Evolutionary conservation across 2,329 filamentous ascomycete genomes (phyloP).

Genomic region (Lecanicillium sp.): DNA sequence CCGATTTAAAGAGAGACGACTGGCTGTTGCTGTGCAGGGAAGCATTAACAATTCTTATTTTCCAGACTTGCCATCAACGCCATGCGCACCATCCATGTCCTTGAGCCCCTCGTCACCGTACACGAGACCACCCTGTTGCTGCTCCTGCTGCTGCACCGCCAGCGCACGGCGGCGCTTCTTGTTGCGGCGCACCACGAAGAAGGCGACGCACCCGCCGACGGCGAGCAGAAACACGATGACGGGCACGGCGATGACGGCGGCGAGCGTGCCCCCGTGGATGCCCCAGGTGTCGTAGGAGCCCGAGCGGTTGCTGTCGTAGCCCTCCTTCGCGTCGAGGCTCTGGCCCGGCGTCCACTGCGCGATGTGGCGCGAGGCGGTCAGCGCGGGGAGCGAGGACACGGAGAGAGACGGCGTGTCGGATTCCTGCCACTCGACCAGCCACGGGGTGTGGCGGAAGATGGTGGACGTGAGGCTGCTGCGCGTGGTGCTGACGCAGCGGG

Average conservation of each 20-base stretch:
- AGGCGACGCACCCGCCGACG: neutral
- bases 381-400: neutral
- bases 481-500: neutral
- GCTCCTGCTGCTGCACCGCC: too few relatives aligned
- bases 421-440: neutral
- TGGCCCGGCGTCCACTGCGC: neutral
- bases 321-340: neutral
- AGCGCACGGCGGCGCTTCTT: too few relatives aligned
- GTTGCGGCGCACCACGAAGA: neutral
- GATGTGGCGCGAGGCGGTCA: neutral
- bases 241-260: slow-evolving; percentile 40
- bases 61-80: too few relatives aligned
- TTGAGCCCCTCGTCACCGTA: too few relatives aligned
- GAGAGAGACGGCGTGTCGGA: neutral
- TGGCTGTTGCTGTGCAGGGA: too few relatives aligned
- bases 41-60: too few relatives aligned
- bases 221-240: slow-evolving; percentile 17
- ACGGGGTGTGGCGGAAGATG: neutral
- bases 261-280: slow-evolving; percentile 23
- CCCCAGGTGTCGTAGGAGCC: neutral
- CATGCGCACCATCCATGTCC: too few relatives aligned
- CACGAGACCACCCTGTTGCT: too few relatives aligned
- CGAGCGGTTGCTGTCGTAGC: neutral
- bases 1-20: too few relatives aligned
- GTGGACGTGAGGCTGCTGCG: neutral